Percentiles rank a stretch among this genome's conserved stretches.
Evolutionary conservation across 78 protist genomes (phyloP).

Genomic region (Dictyostelium intermedium): DNA sequence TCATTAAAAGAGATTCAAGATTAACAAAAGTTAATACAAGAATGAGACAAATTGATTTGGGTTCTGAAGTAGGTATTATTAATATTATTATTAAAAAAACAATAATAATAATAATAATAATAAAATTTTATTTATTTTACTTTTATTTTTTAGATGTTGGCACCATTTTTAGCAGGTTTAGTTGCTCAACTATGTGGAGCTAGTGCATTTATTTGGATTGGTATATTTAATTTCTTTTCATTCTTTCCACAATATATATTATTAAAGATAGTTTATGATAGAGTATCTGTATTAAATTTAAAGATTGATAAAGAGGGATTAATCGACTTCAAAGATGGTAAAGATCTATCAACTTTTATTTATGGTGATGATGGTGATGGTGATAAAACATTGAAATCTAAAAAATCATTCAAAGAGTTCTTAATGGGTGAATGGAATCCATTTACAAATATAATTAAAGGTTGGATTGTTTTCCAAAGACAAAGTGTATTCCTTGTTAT

Average conservation of each 20-base stretch:
- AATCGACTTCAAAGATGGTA: neutral
- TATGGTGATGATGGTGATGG: neutral
- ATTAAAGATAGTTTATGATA: neutral
- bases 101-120: too few relatives aligned
- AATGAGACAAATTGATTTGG: conserved; percentile 63
- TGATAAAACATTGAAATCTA: neutral
- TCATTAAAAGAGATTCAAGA: conserved; percentile 17
- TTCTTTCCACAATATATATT: conserved; percentile 43
- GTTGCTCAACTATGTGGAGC: neutral
- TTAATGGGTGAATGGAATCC: conserved; percentile 45
- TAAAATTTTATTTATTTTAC: too few relatives aligned
- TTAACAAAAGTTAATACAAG: conserved; percentile 6
- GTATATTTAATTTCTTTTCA: conserved; percentile 33
- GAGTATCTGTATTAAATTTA: neutral
- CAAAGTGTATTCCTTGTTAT: conserved; percentile 9
- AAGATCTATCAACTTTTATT: neutral
- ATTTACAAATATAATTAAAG: conserved; percentile 37
- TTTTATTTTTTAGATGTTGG: neutral
- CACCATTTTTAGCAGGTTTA: conserved; percentile 69
- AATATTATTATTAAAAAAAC: too few relatives aligned
- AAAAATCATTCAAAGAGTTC: neutral
- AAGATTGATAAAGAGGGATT: neutral
- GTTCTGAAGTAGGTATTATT: conserved; percentile 4
- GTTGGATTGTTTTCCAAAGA: conserved; percentile 27
- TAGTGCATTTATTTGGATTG: conserved; percentile 1